Conservation (phyloP, 2,329 filamentous ascomycete species). For the Sphaerostilbella broomeana region DNA sequence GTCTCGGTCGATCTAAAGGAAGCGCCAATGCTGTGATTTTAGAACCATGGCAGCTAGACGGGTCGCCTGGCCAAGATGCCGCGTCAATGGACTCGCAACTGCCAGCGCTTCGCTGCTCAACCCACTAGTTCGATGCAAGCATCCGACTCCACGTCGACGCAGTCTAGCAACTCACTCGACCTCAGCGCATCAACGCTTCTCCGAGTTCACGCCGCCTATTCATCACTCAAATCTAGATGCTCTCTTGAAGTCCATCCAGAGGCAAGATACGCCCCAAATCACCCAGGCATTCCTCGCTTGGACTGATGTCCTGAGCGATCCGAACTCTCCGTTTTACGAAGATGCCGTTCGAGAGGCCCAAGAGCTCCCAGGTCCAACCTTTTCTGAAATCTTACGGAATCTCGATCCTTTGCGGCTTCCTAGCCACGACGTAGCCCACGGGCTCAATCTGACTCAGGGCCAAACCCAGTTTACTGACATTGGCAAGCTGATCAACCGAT, state of each 20-base stretch:
- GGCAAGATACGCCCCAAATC: constrained; percentile 20
- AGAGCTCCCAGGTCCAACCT: constrained; percentile 45
- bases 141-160: constrained; percentile 20
- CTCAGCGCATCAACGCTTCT: constrained; percentile 8
- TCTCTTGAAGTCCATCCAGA: constrained; percentile 29
- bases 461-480: constrained; percentile 35
- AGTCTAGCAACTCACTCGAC: constrained; percentile 19
- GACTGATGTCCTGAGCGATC: constrained; percentile 19
- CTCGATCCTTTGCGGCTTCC: constrained; percentile 51
- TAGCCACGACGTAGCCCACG: constrained; percentile 42
- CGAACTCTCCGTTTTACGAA: constrained; percentile 15
- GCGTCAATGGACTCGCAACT: constrained; percentile 16
- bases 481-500: constrained; percentile 32
- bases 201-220: constrained; percentile 12
- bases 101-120: constrained; percentile 18
- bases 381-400: constrained; percentile 57
- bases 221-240: constrained; percentile 18
- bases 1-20: no score
- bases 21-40: neutral
- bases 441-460: constrained; percentile 32
- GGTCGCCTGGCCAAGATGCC: constrained; percentile 19
- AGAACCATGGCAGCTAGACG: constrained; percentile 26
- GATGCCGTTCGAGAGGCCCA: constrained; percentile 26
- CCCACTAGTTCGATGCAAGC: constrained; percentile 19
- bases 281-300: constrained; percentile 23